Conservation (phyloP, 768 basidiomycete genomes). For the Termitomyces sp. region DNA sequence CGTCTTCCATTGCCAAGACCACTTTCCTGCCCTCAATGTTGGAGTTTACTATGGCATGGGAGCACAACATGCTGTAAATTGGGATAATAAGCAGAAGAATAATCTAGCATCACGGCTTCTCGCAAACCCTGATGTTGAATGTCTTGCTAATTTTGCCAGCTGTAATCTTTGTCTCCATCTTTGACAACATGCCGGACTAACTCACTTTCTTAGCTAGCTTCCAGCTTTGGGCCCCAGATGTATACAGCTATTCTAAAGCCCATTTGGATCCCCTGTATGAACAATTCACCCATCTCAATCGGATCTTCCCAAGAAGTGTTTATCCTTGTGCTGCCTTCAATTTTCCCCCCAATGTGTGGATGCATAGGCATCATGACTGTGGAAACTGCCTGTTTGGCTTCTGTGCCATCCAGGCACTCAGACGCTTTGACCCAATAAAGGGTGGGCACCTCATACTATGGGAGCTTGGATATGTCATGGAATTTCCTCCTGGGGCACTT, state of each 20-base stretch:
- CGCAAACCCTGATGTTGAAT: too few relatives aligned
- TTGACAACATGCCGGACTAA: too few relatives aligned
- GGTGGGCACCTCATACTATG: conserved; percentile 28
- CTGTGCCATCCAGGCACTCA: conserved; percentile 25
- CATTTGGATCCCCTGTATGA: neutral
- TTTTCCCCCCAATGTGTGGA: conserved; percentile 16
- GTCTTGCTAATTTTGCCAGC: too few relatives aligned
- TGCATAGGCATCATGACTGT: conserved; percentile 18
- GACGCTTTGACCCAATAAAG: conserved; percentile 26
- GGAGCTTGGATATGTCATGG: conserved; percentile 11
- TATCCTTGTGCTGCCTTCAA: conserved; percentile 20
- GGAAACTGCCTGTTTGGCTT: conserved; percentile 24
- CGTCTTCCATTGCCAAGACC: neutral
- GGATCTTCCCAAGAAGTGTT: neutral
- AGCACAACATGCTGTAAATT: neutral
- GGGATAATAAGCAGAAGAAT: neutral
- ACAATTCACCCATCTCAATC: neutral
- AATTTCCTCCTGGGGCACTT: conserved; percentile 14
- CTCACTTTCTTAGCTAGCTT: neutral
- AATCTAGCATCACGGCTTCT: too few relatives aligned
- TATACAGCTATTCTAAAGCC: neutral
- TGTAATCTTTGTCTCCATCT: too few relatives aligned
- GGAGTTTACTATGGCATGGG: neutral
- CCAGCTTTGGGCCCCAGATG: neutral
- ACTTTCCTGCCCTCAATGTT: neutral